phyloP scores from a whole-genome alignment of 805 yeast genomes.

The Yamadazyma paraphyllophila region DNA sequence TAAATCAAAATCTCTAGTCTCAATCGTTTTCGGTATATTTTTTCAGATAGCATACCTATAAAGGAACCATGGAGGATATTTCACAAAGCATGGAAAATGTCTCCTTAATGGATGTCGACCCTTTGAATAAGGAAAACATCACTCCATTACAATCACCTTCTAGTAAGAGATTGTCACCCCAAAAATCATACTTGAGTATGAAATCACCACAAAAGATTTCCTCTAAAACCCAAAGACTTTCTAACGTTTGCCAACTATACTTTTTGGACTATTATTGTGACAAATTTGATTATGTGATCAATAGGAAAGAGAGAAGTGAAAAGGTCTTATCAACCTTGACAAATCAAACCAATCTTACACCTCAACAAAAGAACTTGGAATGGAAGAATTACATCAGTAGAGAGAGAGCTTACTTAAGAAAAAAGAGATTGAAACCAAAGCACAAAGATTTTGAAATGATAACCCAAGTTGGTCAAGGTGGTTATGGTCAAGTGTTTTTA shows the following conservation, averaged over 20 bases:
- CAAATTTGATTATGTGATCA: slow-evolving; percentile 86
- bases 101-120: slow-evolving; percentile 43
- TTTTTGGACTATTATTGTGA: slow-evolving; percentile 95
- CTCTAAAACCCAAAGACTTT: slow-evolving; percentile 79
- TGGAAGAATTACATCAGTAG: slow-evolving; percentile 82
- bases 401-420: slow-evolving; percentile 81
- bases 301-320: slow-evolving; percentile 76
- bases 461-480: slow-evolving; percentile 99
- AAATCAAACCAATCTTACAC: slow-evolving; percentile 45
- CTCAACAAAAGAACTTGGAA: slow-evolving; percentile 38
- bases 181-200: slow-evolving; percentile 19
- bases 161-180: slow-evolving; percentile 26
- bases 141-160: slow-evolving; percentile 24
- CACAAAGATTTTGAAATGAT: slow-evolving; percentile 95
- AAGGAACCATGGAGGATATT: slow-evolving; percentile 32
- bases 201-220: slow-evolving; percentile 34
- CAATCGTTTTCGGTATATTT: not conserved
- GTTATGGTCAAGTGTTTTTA: slow-evolving; percentile 97
- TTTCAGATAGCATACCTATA: not conserved
- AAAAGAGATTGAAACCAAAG: slow-evolving; percentile 86
- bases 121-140: slow-evolving; percentile 37
- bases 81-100: slow-evolving; percentile 45
- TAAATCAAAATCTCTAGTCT: not conserved
- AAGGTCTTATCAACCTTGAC: slow-evolving; percentile 63
- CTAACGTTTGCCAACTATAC: slow-evolving; percentile 89